Evolutionary conservation across 176 grass and related monocot species (phyloP), one percentile per base, ranked within the genome.

Genomic region (Avena insularis): DNA sequence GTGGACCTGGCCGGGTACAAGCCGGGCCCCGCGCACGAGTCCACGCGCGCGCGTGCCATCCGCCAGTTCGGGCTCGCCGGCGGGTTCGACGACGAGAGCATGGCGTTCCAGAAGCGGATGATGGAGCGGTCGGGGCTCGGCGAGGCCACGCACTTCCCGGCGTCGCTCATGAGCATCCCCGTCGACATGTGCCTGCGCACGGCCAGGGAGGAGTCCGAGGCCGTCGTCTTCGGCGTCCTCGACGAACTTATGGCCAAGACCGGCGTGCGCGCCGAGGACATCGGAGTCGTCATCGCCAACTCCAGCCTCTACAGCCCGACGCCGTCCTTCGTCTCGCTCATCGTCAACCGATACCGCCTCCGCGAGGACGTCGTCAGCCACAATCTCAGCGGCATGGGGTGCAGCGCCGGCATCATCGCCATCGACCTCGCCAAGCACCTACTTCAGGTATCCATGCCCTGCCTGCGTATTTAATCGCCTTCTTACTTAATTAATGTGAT

Each of bases 331-430:
- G 79, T 90, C 15, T 78, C 94, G 75, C 85, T 94, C 12, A 35
- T 94, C 43, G 90, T 94, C 2, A 85, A 89, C 72, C 79, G 83
- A 8, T 94, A 92, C 72, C 79, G 91, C 31, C 45, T 97, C 10
- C 53, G 86, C 0, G 57, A 82, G 9, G 80, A 93, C 40, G 80
- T 92, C 21, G 69, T 90, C 65, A 77, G 46, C 4, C 93, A 97
- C 45, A 97, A 90, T 87, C 91, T 97, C 49, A 88, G 81, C 50
- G 92, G 95, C 48, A 94, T 97, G 95, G 95, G 95, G 0, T 97
- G 95, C 82, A 97, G 92, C 75, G 88, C 95, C 7, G 89, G 95
- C 43, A 67, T 92, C 73, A 90, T 97, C 77, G 84, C 92, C 71
- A 83, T 97, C 16, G 94, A 97, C 67, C 90, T 94, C 40, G 92